Evolutionary conservation across 768 basidiomycete species (phyloP), one percentile per base, ranked within the genome.

Genomic region (Asterophora lycoperdoides): DNA sequence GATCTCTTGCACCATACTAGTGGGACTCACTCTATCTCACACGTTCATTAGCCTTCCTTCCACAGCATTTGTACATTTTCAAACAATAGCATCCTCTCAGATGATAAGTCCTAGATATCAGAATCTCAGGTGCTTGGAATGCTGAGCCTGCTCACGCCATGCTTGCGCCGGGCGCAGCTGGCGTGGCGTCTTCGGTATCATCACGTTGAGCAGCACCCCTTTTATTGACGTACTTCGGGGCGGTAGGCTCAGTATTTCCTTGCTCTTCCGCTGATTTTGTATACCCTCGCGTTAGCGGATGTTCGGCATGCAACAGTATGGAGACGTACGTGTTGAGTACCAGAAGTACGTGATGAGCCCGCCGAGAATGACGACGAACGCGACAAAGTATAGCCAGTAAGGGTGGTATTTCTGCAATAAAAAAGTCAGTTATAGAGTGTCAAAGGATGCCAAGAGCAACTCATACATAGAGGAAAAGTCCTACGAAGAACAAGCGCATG

Each of bases 321-420:
- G 32, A 29, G 41, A 76, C 89, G 59, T 69, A 91, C 89, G 90
- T 30, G 84, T 83, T 6, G 84, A 79, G 63, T 78, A 71, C 89
- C 91, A 93, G 72, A 93, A 93, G 68, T 93, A 93, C 32, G 84
- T 77, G 58, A 93, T 70, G 4, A 93, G 76, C 3, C 91, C 91
- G 10, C 70, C 29, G 37, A 93, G 63, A 52, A 91, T 81, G 11
- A 92, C 72, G 1, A 66, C 74, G 58, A 86, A 93, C 0, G 91
- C 77, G 52, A 84, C 70, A 68, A 93, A 93, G 73, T 93, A 93
- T 13, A 93, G 76, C 89, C 90, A 93, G 72, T 80, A 93, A 3
- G 91, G 91, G 37, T 69, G 65, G 69, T 80, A 92, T 56, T 90
- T 84, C 89, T 92, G 54, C 45, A 23, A 23, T 32, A 41, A 34